Conservation (phyloP, 148 eudicot species). For the Persicaria maculosa region DNA sequence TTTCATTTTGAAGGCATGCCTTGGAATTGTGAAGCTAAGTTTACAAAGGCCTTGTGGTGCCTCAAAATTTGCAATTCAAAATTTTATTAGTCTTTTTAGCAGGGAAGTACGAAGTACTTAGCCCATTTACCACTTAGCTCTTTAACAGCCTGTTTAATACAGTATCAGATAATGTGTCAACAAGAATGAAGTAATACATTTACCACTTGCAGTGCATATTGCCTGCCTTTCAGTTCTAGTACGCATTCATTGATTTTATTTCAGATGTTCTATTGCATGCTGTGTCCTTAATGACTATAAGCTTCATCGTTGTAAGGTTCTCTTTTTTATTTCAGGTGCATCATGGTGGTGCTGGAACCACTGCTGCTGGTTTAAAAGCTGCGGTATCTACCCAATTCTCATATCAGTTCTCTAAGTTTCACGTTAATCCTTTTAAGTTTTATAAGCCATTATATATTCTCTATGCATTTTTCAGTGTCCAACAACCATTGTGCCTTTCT, state of each 20-base stretch:
- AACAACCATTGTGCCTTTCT: conserved; percentile 86
- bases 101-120: no score
- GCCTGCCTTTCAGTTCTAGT: not conserved
- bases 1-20: not conserved
- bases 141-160: not conserved
- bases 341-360: conserved; percentile 85
- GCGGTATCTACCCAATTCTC: conserved; percentile 34
- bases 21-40: no score
- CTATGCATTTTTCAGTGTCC: conserved; percentile 51
- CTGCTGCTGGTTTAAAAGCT: conserved; percentile 81
- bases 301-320: not conserved
- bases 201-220: no score
- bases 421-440: no score
- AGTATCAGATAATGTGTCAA: not conserved
- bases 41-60: no score
- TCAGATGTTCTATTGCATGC: not conserved
- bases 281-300: not conserved
- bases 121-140: no score
- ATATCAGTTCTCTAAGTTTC: not conserved
- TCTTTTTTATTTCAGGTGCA: conserved; percentile 40
- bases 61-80: no score
- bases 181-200: not conserved
- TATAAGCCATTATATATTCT: not conserved
- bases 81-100: not conserved
- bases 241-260: not conserved